Percentiles rank a stretch among this genome's conserved stretches.
phyloP scores from a whole-genome alignment of 192 early-diverging fungal species.

The Coemansia sp. region DNA sequence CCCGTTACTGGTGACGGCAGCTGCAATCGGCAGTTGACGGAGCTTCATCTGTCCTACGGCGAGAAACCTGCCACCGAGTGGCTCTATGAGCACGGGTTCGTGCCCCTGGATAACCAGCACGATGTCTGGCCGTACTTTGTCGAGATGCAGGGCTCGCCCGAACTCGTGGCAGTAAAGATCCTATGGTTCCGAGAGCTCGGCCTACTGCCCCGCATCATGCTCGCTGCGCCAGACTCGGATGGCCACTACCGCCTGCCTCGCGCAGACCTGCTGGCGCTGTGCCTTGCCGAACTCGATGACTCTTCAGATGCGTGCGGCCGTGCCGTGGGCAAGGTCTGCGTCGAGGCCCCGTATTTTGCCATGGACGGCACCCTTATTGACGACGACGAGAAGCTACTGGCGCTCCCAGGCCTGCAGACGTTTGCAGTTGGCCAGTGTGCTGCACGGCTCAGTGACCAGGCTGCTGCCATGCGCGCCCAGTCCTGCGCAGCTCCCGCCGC shows the following conservation, averaged over 20 bases:
- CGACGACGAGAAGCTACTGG: constrained; percentile 13
- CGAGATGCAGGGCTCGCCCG: constrained; percentile 4
- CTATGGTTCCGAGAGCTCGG: constrained; percentile 31
- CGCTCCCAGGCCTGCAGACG: constrained; percentile 3
- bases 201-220: constrained; percentile 9
- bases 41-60: constrained; percentile 27
- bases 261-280: constrained; percentile 10
- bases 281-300: constrained; percentile 23
- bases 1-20: too few relatives aligned
- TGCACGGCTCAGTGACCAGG: not conserved
- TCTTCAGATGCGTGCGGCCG: constrained; percentile 2
- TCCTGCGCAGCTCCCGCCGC: not conserved
- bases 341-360: constrained; percentile 9
- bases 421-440: constrained; percentile 1
- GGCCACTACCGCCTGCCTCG: not conserved
- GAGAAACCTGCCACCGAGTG: constrained; percentile 32
- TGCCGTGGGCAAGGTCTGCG: constrained; percentile 2
- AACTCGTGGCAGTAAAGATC: constrained; percentile 12
- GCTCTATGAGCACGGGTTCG: constrained; percentile 35
- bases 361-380: constrained; percentile 11
- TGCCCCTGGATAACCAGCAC: constrained; percentile 14
- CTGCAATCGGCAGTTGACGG: not conserved
- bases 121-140: constrained; percentile 28
- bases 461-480: constrained; percentile 1
- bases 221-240: constrained; percentile 4